Percentiles rank a stretch among this genome's conserved stretches.
Conservation (phyloP, 2,329 filamentous ascomycete genomes). For the Myriangium duriaei region DNA sequence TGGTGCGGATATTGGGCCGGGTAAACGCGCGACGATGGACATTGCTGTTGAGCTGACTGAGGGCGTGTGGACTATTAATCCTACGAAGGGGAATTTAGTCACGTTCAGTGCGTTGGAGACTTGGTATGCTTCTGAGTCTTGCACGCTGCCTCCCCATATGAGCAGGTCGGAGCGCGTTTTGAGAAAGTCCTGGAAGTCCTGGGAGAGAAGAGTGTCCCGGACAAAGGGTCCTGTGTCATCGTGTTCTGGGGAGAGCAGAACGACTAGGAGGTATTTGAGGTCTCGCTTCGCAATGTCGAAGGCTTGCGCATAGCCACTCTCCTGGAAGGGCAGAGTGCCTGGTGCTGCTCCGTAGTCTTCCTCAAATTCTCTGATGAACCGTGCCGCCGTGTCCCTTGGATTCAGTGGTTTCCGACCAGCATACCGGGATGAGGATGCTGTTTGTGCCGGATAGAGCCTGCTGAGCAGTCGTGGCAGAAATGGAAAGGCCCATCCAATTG, state of each 20-base stretch:
- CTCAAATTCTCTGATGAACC: slow-evolving; percentile 87
- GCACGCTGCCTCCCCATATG: slow-evolving; percentile 84
- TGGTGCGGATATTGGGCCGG: slow-evolving; percentile 55
- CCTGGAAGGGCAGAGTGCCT: slow-evolving; percentile 62
- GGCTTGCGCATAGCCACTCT: slow-evolving; percentile 83
- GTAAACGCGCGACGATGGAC: slow-evolving; percentile 72
- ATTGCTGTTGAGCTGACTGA: slow-evolving; percentile 74
- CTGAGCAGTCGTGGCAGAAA: slow-evolving; percentile 58
- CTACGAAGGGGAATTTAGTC: slow-evolving; percentile 86
- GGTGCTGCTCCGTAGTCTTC: slow-evolving; percentile 64
- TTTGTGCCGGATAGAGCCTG: slow-evolving; percentile 41
- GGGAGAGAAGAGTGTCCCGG: slow-evolving; percentile 65
- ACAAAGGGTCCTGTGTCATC: slow-evolving; percentile 80
- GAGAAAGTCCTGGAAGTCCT: slow-evolving; percentile 61
- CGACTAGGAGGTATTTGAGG: slow-evolving; percentile 78
- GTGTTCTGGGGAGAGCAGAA: slow-evolving; percentile 84
- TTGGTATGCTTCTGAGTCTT: slow-evolving; percentile 89
- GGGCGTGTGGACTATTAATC: slow-evolving; percentile 75
- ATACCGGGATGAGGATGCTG: slow-evolving; percentile 44
- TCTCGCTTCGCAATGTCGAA: slow-evolving; percentile 83
- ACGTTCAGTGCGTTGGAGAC: slow-evolving; percentile 76
- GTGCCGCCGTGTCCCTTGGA: slow-evolving; percentile 73
- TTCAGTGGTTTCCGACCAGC: slow-evolving; percentile 59
- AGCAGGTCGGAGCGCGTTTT: slow-evolving; percentile 67
- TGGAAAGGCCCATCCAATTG: slow-evolving; percentile 65